Evolutionary conservation across 768 basidiomycete genomes (phyloP).

Genomic region (Psilocybe cyanescens): DNA sequence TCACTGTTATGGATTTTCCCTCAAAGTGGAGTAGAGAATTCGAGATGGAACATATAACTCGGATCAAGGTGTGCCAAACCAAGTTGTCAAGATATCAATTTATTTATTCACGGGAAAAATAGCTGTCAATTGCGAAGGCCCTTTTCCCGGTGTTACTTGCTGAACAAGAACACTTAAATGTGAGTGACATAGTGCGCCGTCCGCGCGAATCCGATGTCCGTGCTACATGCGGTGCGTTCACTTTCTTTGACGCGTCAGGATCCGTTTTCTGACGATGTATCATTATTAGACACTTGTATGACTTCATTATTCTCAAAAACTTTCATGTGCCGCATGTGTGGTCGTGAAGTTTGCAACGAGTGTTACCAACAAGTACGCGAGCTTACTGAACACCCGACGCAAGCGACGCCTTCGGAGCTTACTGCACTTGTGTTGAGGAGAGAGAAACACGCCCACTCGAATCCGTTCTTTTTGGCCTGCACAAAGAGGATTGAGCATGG

Average conservation of each 20-base stretch:
- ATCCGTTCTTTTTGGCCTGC: slow-evolving; percentile 78
- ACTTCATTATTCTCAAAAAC: slow-evolving; percentile 89
- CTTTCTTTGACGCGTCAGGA: slow-evolving; percentile 8
- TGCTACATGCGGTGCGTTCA: slow-evolving; percentile 76
- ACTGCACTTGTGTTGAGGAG: slow-evolving; percentile 52
- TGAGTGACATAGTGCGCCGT: slow-evolving; percentile 65
- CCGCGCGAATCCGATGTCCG: slow-evolving; percentile 83
- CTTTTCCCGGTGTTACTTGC: slow-evolving; percentile 67
- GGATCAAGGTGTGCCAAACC: slow-evolving; percentile 57
- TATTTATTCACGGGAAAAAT: slow-evolving; percentile 3
- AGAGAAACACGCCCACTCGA: slow-evolving; percentile 65
- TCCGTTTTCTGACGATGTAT: slow-evolving; percentile 8
- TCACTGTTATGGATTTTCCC: slow-evolving; percentile 67
- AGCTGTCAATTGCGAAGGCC: slow-evolving; percentile 72
- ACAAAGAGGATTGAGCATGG: slow-evolving; percentile 73
- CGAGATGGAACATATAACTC: slow-evolving; percentile 49
- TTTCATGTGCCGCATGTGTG: slow-evolving; percentile 92
- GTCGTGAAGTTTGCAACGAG: slow-evolving; percentile 86
- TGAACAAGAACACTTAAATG: slow-evolving; percentile 65
- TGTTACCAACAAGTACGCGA: slow-evolving; percentile 76
- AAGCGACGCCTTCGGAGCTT: slow-evolving; percentile 50
- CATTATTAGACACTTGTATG: slow-evolving; percentile 81
- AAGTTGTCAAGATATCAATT: neutral
- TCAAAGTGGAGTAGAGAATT: slow-evolving; percentile 68
- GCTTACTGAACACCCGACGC: slow-evolving; percentile 57